Conservation (phyloP, 2,329 filamentous ascomycete species). For the Raffaelea deltoideospora region DNA sequence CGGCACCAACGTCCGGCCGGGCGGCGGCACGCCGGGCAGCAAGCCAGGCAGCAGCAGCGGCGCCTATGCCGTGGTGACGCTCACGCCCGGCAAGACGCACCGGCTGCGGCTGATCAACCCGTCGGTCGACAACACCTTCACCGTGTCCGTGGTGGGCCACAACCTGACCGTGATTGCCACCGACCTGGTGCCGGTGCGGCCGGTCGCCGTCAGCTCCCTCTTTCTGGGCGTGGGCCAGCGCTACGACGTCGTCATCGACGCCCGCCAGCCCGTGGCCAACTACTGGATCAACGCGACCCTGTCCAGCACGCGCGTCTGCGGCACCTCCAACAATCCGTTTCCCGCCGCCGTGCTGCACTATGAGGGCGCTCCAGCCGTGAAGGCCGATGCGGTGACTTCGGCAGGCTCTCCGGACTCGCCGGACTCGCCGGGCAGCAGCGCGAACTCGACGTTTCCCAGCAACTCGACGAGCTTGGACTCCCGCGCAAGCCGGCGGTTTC, state of each 20-base stretch:
- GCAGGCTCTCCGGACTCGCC: neutral
- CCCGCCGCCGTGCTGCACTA: constrained; percentile 26
- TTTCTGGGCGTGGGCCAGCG: constrained; percentile 33
- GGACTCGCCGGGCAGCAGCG: neutral
- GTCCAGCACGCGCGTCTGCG: constrained; percentile 9
- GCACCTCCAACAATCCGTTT: constrained; percentile 9
- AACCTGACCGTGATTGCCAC: constrained; percentile 31
- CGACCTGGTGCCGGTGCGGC: constrained; percentile 34
- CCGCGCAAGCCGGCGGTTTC: no score
- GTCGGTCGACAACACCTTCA: constrained; percentile 31
- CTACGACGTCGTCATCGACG: constrained; percentile 31
- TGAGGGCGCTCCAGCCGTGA: constrained; percentile 13
- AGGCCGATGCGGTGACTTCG: neutral
- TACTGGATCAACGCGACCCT: constrained; percentile 15
- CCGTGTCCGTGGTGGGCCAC: constrained; percentile 32
- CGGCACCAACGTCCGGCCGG: constrained; percentile 22
- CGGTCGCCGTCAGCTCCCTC: constrained; percentile 32
- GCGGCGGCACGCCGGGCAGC: no score
- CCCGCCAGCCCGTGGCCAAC: constrained; percentile 11
- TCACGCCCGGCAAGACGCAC: constrained; percentile 27
- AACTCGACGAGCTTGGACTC: no score
- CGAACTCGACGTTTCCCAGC: neutral
- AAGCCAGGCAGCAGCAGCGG: no score
- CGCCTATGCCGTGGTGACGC: constrained; percentile 15
- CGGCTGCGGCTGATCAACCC: constrained; percentile 32